Evolutionary conservation across 2,329 filamentous ascomycete genomes (phyloP), one percentile per base, ranked within the genome.

Genomic region (Ascochyta pisi): DNA sequence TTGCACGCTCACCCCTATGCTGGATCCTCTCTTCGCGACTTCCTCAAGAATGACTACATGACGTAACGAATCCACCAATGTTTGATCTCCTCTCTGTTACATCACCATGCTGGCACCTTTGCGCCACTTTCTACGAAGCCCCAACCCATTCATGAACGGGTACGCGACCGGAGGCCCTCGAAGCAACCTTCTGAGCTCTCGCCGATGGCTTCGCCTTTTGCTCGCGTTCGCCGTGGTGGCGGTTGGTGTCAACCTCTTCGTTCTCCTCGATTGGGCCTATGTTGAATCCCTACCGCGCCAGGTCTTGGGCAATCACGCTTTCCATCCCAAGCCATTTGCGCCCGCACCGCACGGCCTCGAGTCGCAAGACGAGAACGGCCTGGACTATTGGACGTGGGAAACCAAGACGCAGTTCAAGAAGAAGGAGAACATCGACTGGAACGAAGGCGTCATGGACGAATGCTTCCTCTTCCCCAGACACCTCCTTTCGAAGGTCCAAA

Each of bases 401-500:
- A 63, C 61, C 13, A 49, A 46, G 49, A 50, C 58, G 22, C 46
- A 38, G 19, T 63, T 58, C 26, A 41, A 48, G 22, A 53, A 52
- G 33, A 46, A 50, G 26, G 42, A 47, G 22, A 48, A 51, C 23
- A 39, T 42, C 26, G 50, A 50, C 26, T 58, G 46, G 54, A 57
- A 49, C 12, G 47, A 42, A 12, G 42, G 47, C 10, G 44, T 49
- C 8, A 53, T 47, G 27, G 62, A 69, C 16, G 57, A 70, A 7
- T 74, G 71, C 50, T 39, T 49, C 10, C 41, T 54, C 39, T 73
- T 73, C 33, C 70, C 76, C 4, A 60, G 65, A n/a, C 59, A 75
- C 27, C 54, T 75, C 8, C 59, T 78, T 4, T 50, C 57, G 7
- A 64, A 70, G 16, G 62, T 78, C 16, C 76, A 79, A 48, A 68